Evolutionary conservation across 495 filamentous ascomycete genomes (phyloP).

Genomic region (Hypomontagnella submonticulosa): DNA sequence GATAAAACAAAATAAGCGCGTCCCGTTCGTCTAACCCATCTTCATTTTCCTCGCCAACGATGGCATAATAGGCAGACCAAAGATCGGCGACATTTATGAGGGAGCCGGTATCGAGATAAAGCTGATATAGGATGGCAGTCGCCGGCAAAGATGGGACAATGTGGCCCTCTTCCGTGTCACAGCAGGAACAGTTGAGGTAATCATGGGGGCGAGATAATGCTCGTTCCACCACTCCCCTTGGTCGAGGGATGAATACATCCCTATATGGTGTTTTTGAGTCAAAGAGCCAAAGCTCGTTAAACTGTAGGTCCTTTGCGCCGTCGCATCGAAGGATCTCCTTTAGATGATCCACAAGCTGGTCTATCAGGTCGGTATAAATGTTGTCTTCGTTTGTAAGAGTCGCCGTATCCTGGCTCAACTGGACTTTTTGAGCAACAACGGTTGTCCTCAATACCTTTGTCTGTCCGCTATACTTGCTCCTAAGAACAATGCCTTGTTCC

Average conservation of each 20-base stretch:
- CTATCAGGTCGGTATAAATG: constrained; percentile 78
- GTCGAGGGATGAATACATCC: constrained; percentile 83
- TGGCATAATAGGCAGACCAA: constrained; percentile 85
- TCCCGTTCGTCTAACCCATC: constrained; percentile 59
- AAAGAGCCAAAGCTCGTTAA: constrained; percentile 86
- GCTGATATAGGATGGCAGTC: constrained; percentile 85
- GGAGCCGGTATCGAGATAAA: constrained; percentile 89
- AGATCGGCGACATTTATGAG: constrained; percentile 90
- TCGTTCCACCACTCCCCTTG: constrained; percentile 81
- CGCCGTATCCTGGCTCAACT: constrained; percentile 82
- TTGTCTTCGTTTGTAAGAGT: constrained; percentile 77
- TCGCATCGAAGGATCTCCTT: constrained; percentile 66
- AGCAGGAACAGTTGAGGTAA: constrained; percentile 83
- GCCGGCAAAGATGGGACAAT: constrained; percentile 75
- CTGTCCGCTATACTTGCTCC: constrained; percentile 78
- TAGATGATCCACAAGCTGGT: constrained; percentile 68
- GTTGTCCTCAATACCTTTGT: constrained; percentile 81
- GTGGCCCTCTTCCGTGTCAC: constrained; percentile 58
- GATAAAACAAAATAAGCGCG: constrained; percentile 80
- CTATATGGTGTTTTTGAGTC: constrained; percentile 81
- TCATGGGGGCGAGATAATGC: constrained; percentile 84
- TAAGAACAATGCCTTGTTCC: constrained; percentile 62
- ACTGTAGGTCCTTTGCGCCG: constrained; percentile 70
- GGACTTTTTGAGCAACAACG: constrained; percentile 86
- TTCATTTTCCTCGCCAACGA: constrained; percentile 72